A percentile compares a stretch with the other conserved stretches of the same genome.
Evolutionary conservation across 352 stramenopile species (phyloP).

Genomic region (Globisporangium okanoganense): DNA sequence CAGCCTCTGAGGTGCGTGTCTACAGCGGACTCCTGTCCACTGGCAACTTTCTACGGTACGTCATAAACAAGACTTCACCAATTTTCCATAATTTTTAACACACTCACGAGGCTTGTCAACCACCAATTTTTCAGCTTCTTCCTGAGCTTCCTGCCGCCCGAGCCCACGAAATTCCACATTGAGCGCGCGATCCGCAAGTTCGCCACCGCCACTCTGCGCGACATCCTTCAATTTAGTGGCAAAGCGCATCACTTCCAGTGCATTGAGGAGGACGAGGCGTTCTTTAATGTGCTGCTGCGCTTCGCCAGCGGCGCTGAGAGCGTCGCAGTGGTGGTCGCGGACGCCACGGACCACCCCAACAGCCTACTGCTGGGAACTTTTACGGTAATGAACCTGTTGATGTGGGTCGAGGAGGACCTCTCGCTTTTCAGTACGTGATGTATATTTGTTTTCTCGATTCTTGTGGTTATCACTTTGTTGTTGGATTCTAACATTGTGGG

Average conservation of each 20-base stretch:
- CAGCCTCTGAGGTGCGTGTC: slow-evolving; percentile 9
- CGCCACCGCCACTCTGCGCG: slow-evolving; percentile 23
- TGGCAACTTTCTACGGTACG: slow-evolving; percentile 42
- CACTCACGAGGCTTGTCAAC: background rate
- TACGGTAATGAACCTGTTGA: slow-evolving; percentile 37
- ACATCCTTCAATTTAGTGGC: slow-evolving; percentile 27
- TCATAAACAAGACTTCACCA: no score
- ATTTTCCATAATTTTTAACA: background rate
- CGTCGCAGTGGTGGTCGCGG: slow-evolving; percentile 39
- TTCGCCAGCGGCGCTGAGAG: slow-evolving; percentile 41
- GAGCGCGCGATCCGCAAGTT: slow-evolving; percentile 39
- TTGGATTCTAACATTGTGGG: slow-evolving; percentile 1
- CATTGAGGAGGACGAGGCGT: slow-evolving; percentile 38
- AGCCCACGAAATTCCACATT: slow-evolving; percentile 37
- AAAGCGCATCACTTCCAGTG: slow-evolving; percentile 26
- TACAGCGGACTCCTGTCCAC: slow-evolving; percentile 31
- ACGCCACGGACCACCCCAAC: slow-evolving; percentile 10
- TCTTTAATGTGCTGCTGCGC: slow-evolving; percentile 54
- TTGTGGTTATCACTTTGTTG: slow-evolving; percentile 4
- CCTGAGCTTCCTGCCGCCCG: slow-evolving; percentile 23
- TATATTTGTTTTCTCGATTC: no score
- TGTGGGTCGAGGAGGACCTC: slow-evolving; percentile 57
- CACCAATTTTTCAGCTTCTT: slow-evolving; percentile 24
- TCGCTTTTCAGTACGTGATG: slow-evolving; percentile 47
- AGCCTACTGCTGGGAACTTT: slow-evolving; percentile 39